Conservation (phyloP, 1,284 basidiomycete species). For the Cutaneotrichosporon sp. region DNA sequence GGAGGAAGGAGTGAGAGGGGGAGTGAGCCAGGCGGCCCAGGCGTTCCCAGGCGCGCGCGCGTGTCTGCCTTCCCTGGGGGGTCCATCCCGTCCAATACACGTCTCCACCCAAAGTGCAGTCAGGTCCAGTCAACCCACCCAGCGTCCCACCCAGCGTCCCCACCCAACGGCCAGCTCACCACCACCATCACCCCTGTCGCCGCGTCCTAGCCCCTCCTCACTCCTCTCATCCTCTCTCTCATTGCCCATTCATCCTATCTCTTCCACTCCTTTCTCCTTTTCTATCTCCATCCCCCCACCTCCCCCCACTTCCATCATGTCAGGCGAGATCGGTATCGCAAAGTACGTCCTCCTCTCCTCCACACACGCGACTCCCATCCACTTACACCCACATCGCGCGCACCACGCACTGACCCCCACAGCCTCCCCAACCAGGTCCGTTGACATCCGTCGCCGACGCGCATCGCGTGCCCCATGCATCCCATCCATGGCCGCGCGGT, state of each 20-base stretch:
- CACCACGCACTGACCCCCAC: slow-evolving; percentile 47
- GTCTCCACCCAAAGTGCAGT: no score
- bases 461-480: not conserved
- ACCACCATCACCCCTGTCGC: no score
- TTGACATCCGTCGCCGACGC: not conserved
- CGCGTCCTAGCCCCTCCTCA: not conserved
- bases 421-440: slow-evolving; percentile 96
- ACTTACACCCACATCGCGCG: not conserved
- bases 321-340: slow-evolving; percentile 50
- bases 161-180: no score
- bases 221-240: not conserved
- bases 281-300: slow-evolving; percentile 4
- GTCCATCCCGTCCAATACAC: no score
- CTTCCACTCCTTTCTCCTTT: not conserved
- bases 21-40: no score
- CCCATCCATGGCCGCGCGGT: not conserved
- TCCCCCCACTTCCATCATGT: slow-evolving; percentile 30
- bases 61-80: no score
- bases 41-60: no score
- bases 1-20: no score
- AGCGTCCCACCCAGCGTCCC: no score
- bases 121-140: no score
- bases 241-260: not conserved
- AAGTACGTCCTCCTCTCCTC: slow-evolving; percentile 46
- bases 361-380: not conserved